Evolutionary conservation across 208 protist genomes (phyloP).

Genomic region (Wallacemonas sp.): DNA sequence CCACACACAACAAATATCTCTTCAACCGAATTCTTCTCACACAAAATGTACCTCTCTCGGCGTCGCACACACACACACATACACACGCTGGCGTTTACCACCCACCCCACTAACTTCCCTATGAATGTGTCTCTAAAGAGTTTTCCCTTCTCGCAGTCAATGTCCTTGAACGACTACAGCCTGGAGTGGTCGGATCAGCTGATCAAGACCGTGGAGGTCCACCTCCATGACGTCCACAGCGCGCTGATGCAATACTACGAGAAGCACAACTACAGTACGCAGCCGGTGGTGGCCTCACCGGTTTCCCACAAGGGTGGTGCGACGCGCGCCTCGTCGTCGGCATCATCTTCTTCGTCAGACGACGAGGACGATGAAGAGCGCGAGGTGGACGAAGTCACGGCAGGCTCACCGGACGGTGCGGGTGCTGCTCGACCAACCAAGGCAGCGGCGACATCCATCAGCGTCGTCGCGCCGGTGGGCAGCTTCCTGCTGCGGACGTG

Average conservation of each 20-base stretch:
- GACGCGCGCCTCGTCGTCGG: not conserved
- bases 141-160: slow-evolving; percentile 13
- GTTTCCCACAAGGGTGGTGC: slow-evolving; percentile 18
- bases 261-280: slow-evolving; percentile 37
- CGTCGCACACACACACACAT: slow-evolving; percentile 13
- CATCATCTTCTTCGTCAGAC: not conserved
- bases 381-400: not conserved
- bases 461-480: slow-evolving; percentile 55
- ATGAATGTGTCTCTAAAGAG: not conserved
- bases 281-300: not conserved
- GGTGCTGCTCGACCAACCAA: not conserved
- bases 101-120: not conserved
- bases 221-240: slow-evolving; percentile 69
- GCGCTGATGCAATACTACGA: slow-evolving; percentile 67
- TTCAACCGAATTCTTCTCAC: slow-evolving; percentile 1
- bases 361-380: slow-evolving; percentile 14
- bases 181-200: slow-evolving; percentile 72
- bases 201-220: slow-evolving; percentile 63
- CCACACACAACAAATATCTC: too few species aligned
- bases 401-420: not conserved
- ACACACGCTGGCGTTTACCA: not conserved
- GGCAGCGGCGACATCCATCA: not conserved
- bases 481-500: slow-evolving; percentile 82
- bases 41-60: not conserved
- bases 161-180: slow-evolving; percentile 74